Evolutionary conservation across 805 yeast species (phyloP).

Genomic region (Metschnikowia lachancei): DNA sequence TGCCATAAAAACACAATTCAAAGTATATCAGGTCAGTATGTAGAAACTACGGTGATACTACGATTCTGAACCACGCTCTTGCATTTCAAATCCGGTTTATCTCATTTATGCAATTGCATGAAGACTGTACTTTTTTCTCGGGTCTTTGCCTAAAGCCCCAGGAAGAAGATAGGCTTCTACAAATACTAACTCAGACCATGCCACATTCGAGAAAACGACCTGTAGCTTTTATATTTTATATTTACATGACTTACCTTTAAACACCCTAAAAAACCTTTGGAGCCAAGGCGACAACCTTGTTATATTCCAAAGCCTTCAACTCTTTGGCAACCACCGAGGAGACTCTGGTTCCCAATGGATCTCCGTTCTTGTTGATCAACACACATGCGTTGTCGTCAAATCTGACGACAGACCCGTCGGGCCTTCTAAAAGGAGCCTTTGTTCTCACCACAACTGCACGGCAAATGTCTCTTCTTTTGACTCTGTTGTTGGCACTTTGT

Average conservation of each 20-base stretch:
- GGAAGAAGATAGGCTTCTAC: background rate
- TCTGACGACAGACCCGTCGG: slow-evolving; percentile 81
- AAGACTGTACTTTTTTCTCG: no score
- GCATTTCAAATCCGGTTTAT: no score
- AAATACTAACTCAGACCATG: background rate
- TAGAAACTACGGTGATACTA: no score
- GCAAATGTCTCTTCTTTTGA: slow-evolving; percentile 91
- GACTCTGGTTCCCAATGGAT: slow-evolving; percentile 93
- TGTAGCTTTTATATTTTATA: slow-evolving; percentile 9
- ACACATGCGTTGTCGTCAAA: slow-evolving; percentile 98
- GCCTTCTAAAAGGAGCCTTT: slow-evolving; percentile 69
- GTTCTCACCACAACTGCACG: slow-evolving; percentile 96
- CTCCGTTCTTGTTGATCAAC: slow-evolving; percentile 84
- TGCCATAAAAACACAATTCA: no score
- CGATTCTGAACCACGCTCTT: no score
- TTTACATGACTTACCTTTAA: slow-evolving; percentile 9
- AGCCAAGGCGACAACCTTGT: slow-evolving; percentile 86
- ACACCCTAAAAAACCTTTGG: slow-evolving; percentile 50
- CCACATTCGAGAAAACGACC: slow-evolving; percentile 1
- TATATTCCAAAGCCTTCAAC: slow-evolving; percentile 74
- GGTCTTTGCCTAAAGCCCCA: no score
- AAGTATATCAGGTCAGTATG: no score
- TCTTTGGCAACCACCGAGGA: slow-evolving; percentile 89
- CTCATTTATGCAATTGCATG: no score
- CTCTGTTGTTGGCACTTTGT: slow-evolving; percentile 70